phyloP scores from a whole-genome alignment of 345 rosid genomes.

The Mangifera indica region DNA sequence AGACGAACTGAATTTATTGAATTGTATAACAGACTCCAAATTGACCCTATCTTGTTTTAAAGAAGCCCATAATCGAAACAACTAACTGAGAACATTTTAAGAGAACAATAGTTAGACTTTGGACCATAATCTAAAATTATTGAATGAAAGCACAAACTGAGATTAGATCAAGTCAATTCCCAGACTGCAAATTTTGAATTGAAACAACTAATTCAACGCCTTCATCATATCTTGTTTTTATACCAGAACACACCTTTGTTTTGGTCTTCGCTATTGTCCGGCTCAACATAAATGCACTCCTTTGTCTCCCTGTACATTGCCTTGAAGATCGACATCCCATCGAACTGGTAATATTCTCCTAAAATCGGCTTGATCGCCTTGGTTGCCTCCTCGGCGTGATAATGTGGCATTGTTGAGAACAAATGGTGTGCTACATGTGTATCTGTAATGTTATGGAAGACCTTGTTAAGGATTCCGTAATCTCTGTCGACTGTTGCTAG shows the following conservation, averaged over 20 bases:
- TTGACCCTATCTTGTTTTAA: too few relatives aligned
- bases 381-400: conserved; percentile 89
- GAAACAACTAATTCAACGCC: too few relatives aligned
- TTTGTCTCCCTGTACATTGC: conserved; percentile 91
- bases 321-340: conserved; percentile 62
- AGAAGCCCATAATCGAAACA: too few relatives aligned
- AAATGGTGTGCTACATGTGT: conserved; percentile 90
- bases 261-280: conserved; percentile 49
- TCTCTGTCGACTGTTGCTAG: conserved; percentile 82
- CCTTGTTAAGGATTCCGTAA: conserved; percentile 79
- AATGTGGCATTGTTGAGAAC: conserved; percentile 89
- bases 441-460: conserved; percentile 82
- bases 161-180: too few relatives aligned
- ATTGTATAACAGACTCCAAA: too few relatives aligned
- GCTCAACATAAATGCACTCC: conserved; percentile 82
- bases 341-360: conserved; percentile 80
- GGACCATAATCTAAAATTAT: too few relatives aligned
- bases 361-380: conserved; percentile 77
- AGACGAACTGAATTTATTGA: too few relatives aligned
- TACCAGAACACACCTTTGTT: conserved; percentile 85
- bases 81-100: too few relatives aligned
- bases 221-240: conserved; percentile 17
- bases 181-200: too few relatives aligned
- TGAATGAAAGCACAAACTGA: too few relatives aligned
- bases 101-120: too few relatives aligned